Evolutionary conservation across 1,139 yeast species (phyloP), one percentile per base, ranked within the genome.

Genomic region (Nadsonia commutata): DNA sequence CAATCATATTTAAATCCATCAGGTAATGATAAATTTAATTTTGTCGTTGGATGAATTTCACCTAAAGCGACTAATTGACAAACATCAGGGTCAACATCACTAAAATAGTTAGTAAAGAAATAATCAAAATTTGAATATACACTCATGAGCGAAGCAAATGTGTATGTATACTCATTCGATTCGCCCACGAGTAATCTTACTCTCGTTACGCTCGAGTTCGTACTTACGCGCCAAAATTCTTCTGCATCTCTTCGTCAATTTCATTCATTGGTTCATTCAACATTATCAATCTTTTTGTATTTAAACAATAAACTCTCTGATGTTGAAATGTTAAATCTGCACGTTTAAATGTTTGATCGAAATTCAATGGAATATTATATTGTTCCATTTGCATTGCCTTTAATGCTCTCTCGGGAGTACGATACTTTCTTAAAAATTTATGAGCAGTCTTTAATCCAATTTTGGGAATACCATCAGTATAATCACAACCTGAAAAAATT

Each of bases 401-500:
- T 9, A 85, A 47, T 2, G 52, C 72, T 38, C 75, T 65, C 3
- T 78, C 78, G 49, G 78, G 67, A 2, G 67, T 67, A 27, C 65
- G 60, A 53, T 70, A 70, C 49, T 71, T 68, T 44, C 68, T 66
- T 1, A 85, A 78, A 40, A 80, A 56, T 41, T 66, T 67, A 47
- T 83, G 74, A 0, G 97, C 95, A 31, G 80, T 81, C 41, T 78
- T 74, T 13, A 86, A 66, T 0, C 98, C 99, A 27, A 90, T 68
- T 4, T 82, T 81, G 0, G 81, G 75, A 6, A 90, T 67, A 0
- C 98, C 98, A 45, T 76, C 76, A 0, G 96, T 84, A 56, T 93
- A 93, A 60, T 93, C 99, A 63, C 99, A 93, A 0, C 99, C 99
- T 5, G 95, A 76, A 5, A 93, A 59, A 56, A 88, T 80, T 1